Evolutionary conservation across 306 rosid genomes (phyloP).

Genomic region (Pterocarpus santalinus): DNA sequence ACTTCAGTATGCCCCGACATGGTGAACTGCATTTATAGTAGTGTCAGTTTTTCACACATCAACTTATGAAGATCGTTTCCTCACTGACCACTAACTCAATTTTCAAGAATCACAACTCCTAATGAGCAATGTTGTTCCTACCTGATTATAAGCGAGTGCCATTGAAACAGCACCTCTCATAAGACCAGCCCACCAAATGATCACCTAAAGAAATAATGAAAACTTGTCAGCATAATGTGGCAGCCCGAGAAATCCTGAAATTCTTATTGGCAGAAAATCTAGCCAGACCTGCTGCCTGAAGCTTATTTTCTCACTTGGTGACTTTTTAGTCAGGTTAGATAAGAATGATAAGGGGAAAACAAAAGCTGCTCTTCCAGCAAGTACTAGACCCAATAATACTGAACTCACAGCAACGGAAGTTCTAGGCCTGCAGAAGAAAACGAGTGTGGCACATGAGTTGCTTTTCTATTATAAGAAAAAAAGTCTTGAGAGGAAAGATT

Average conservation of each 20-base stretch:
- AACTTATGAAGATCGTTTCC: constrained; percentile 20
- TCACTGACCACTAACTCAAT: constrained; percentile 4
- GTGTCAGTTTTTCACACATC: constrained; percentile 32
- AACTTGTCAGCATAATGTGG: constrained; percentile 30
- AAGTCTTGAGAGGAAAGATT: neutral
- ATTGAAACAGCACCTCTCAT: constrained; percentile 99
- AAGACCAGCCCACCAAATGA: constrained; percentile 99
- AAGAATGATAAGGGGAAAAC: constrained; percentile 89
- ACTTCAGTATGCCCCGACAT: constrained; percentile 81
- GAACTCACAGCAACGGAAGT: constrained; percentile 87
- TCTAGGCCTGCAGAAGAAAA: constrained; percentile 76
- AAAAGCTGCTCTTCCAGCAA: constrained; percentile 92
- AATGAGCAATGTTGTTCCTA: constrained; percentile 42
- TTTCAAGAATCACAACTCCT: neutral
- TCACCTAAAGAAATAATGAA: constrained; percentile 62
- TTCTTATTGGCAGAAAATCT: constrained; percentile 28
- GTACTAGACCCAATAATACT: constrained; percentile 73
- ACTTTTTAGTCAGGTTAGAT: constrained; percentile 75
- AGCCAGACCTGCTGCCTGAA: constrained; percentile 75
- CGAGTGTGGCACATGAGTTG: constrained; percentile 21
- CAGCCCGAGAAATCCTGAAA: constrained; percentile 29
- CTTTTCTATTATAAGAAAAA: neutral
- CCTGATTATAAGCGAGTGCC: constrained; percentile 99
- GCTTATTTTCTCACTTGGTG: constrained; percentile 60
- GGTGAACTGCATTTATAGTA: constrained; percentile 75